Percentiles rank a stretch among this genome's conserved stretches.
These are phyloP conservation scores for Rhytidiadelphus loreus DNA, from an alignment of 225 moss, liverwort and hornwort species.

Conservation along the genomic window DNA sequence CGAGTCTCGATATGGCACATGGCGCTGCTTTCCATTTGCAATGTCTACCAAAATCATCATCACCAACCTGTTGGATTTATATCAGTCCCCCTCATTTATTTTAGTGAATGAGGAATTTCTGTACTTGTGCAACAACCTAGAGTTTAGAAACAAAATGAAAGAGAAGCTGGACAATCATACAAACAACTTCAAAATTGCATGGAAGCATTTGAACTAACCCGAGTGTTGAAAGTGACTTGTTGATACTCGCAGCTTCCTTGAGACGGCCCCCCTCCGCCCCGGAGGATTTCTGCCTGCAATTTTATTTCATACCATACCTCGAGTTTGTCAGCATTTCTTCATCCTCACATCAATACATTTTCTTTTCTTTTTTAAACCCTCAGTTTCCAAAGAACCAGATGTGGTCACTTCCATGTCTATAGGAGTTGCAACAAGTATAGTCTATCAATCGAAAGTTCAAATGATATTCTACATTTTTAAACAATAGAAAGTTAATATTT, in stretches of 20 bases:
- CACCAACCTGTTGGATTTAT: conserved; percentile 21
- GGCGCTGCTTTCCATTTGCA: conserved; percentile 41
- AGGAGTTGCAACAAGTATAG: neutral
- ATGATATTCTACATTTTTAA: neutral
- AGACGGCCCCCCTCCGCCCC: conserved; percentile 42
- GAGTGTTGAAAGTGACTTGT: conserved; percentile 44
- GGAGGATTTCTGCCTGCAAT: conserved; percentile 34
- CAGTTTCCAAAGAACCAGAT: neutral
- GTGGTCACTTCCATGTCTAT: neutral
- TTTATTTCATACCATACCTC: neutral
- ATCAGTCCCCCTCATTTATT: neutral
- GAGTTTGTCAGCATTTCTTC: neutral
- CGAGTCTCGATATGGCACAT: conserved; percentile 44
- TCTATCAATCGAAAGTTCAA: neutral
- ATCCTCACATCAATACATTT: neutral
- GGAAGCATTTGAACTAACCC: conserved; percentile 9
- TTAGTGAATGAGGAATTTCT: neutral
- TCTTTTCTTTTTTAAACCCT: neutral
- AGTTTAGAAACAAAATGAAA: neutral
- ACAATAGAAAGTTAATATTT: neutral
- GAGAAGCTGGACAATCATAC: neutral
- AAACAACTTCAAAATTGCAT: neutral
- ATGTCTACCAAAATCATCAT: conserved; percentile 40
- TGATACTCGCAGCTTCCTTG: conserved; percentile 46
- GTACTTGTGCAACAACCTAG: neutral